These are phyloP conservation scores for Diaporthe vaccinii DNA, from an alignment of 2,329 filamentous ascomycete genomes.

Conservation along the genomic window DNA sequence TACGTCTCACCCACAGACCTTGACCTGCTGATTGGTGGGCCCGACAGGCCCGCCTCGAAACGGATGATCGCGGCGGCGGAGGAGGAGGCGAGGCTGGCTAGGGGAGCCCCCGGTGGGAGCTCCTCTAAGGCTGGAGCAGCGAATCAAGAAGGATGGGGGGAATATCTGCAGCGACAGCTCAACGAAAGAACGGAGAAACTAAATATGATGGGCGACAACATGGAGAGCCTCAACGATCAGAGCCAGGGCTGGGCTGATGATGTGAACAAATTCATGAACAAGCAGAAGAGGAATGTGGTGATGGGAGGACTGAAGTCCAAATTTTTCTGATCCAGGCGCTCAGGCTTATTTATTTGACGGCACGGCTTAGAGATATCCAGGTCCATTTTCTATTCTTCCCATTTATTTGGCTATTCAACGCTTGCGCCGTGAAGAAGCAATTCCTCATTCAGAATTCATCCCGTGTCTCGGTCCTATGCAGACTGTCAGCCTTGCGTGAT, in stretches of 20 bases:
- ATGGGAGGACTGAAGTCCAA: conserved; percentile 77
- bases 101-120: conserved; percentile 49
- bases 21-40: conserved; percentile 90
- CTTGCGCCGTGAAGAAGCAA: background rate
- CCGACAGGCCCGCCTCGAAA: conserved; percentile 89
- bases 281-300: conserved; percentile 89
- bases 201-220: conserved; percentile 83
- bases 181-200: conserved; percentile 93
- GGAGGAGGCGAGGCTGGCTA: conserved; percentile 76
- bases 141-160: conserved; percentile 75
- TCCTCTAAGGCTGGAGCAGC: conserved; percentile 44
- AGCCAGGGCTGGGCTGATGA: conserved; percentile 89
- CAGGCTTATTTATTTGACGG: background rate
- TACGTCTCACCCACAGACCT: conserved; percentile 89
- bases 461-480: background rate
- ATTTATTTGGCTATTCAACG: background rate
- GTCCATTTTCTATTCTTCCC: background rate
- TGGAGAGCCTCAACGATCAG: conserved; percentile 85
- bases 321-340: conserved; percentile 54
- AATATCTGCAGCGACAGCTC: conserved; percentile 88
- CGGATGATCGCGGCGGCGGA: conserved; percentile 86
- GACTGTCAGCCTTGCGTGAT: background rate
- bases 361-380: conserved; percentile 30
- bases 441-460: background rate
- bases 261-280: conserved; percentile 86